Evolutionary conservation across 495 filamentous ascomycete species (phyloP).

Genomic region (Tuber aestivum): DNA sequence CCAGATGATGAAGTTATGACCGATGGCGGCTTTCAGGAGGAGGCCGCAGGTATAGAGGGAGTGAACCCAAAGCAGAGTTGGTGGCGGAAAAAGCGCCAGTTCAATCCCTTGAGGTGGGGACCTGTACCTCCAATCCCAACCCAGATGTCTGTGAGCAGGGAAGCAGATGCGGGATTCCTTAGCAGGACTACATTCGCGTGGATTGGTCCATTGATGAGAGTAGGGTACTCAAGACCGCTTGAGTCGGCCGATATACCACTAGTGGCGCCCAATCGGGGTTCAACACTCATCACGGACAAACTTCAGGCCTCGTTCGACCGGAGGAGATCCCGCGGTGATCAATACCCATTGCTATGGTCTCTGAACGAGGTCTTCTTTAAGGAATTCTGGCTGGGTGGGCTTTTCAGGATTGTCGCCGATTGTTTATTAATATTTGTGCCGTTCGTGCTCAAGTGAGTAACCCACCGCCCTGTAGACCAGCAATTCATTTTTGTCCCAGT

Average conservation of each 20-base stretch:
- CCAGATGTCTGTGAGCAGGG: constrained; percentile 51
- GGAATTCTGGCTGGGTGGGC: constrained; percentile 78
- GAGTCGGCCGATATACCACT: constrained; percentile 80
- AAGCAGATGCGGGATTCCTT: constrained; percentile 57
- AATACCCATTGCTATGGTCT: constrained; percentile 70
- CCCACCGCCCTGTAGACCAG: not conserved
- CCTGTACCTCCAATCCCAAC: constrained; percentile 56
- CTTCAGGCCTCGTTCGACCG: constrained; percentile 61
- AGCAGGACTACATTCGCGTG: constrained; percentile 60
- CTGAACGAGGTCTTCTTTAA: constrained; percentile 79
- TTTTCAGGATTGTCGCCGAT: constrained; percentile 61
- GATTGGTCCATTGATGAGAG: constrained; percentile 63
- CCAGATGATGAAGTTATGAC: constrained; percentile 13
- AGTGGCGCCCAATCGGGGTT: constrained; percentile 73
- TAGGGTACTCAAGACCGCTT: constrained; percentile 76
- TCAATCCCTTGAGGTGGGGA: constrained; percentile 60
- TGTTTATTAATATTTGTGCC: constrained; percentile 58
- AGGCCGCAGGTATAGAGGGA: constrained; percentile 12
- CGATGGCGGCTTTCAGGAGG: constrained; percentile 11
- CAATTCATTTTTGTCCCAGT: constrained; percentile 49
- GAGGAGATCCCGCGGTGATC: constrained; percentile 59
- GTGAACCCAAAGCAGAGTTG: constrained; percentile 19
- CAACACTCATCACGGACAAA: constrained; percentile 59
- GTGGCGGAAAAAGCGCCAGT: constrained; percentile 28
- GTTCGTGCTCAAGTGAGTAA: constrained; percentile 44